phyloP scores from a whole-genome alignment of 352 stramenopile species.

The Phytophthora litchii region DNA sequence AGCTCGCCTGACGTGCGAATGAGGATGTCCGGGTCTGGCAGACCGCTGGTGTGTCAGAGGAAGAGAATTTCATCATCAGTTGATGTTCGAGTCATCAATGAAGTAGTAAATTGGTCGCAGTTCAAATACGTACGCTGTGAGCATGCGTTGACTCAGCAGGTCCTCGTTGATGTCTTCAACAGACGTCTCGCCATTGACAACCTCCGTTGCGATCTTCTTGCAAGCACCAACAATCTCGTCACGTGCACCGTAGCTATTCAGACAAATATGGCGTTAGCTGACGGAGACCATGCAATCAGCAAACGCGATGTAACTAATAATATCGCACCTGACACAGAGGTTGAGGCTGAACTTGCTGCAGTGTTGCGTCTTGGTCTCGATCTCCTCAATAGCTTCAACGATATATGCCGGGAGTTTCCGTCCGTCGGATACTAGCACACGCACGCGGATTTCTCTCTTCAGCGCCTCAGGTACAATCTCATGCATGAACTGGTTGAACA shows the following conservation, averaged over 20 bases:
- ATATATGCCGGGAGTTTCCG: constrained; percentile 76
- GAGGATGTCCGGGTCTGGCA: constrained; percentile 94
- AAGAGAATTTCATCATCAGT: not conserved
- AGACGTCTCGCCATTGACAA: constrained; percentile 62
- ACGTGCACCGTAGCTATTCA: constrained; percentile 94
- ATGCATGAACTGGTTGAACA: constrained; percentile 96
- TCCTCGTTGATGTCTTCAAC: constrained; percentile 84
- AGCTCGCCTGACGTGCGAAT: constrained; percentile 95
- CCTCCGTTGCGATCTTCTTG: constrained; percentile 87
- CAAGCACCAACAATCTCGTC: constrained; percentile 95
- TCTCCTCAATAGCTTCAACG: constrained; percentile 66
- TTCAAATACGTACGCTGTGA: constrained; percentile 71
- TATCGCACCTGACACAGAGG: constrained; percentile 76
- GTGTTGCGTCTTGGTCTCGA: constrained; percentile 89
- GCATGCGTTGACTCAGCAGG: constrained; percentile 71
- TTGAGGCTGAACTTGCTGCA: constrained; percentile 85
- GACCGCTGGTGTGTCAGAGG: constrained; percentile 45
- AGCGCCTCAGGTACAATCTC: constrained; percentile 91
- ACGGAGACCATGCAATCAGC: not conserved
- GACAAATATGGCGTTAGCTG: constrained; percentile 18
- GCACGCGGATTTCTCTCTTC: constrained; percentile 92
- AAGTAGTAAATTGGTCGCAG: no score
- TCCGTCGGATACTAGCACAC: constrained; percentile 87
- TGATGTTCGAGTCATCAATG: not conserved
- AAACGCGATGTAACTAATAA: constrained; percentile 1